Evolutionary conservation across 805 yeast species (phyloP), one percentile per base, ranked within the genome.

Genomic region (Scheffersomyces ergatensis): DNA sequence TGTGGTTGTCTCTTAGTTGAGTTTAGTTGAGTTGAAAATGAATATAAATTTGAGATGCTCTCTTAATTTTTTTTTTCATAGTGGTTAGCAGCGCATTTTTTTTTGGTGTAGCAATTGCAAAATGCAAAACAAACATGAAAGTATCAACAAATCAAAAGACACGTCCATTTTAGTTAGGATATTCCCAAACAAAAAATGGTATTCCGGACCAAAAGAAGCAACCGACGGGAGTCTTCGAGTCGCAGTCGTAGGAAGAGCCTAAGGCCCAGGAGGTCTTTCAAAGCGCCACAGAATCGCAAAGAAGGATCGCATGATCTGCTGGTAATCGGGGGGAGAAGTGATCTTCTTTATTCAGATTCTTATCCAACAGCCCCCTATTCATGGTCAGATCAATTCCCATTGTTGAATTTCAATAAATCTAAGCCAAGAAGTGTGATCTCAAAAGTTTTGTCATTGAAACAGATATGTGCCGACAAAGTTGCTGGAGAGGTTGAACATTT

Each of bases 401-500:
- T 33, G 7, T 32, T 23, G 21, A 36, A 34, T n/a, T 29, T 18
- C 3, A 21, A 30, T 4, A 5, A 5, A 12, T 17, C 33, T n/a
- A 27, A 12, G 1, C 20, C 34, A 5, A 25, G 18, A 29, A n/a
- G 16, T 2, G n/a, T 5, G 11, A 13, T 12, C 34, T 53, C 19
- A 34, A 46, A 16, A 20, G 4, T 53, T 18, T 46, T 46, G 12
- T 38, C 54, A 2, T 47, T 63, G 14, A 56, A 50, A 39, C 39
- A 37, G 30, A 25, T 59, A 2, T 65, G 70, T 42, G 59, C 65
- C 5, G 45, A 45, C 6, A 42, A 44, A n/a, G 34, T 69, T 12
- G 72, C 72, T 1, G 42, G 36, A 3, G 57, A 66, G 35, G 53
- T 55, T 2, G 51, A 57, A 5, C 38, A 42, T 6, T 17, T 67